These are phyloP conservation scores for Magnolia officinalis DNA, from an alignment of 164 flowering plant genomes.

Conservation along the genomic window DNA sequence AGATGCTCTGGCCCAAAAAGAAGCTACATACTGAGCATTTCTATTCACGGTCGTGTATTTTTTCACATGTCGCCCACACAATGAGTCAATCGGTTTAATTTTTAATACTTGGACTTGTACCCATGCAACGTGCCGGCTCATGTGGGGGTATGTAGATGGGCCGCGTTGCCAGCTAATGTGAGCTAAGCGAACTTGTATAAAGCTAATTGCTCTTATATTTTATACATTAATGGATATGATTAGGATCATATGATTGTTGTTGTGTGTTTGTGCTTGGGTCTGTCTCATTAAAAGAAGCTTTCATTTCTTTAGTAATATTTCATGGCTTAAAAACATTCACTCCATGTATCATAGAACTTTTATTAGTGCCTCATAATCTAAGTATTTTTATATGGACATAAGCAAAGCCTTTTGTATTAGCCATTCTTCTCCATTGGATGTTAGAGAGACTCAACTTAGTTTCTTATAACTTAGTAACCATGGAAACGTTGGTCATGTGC, in stretches of 20 bases:
- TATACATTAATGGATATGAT: not conserved
- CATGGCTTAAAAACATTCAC: not conserved
- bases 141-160: not conserved
- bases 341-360: not conserved
- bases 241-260: not conserved
- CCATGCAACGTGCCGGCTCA: too few relatives aligned
- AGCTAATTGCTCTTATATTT: too few relatives aligned
- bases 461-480: not conserved
- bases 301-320: constrained; percentile 1
- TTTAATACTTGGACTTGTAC: too few relatives aligned
- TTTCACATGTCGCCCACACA: too few relatives aligned
- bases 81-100: too few relatives aligned
- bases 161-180: too few relatives aligned
- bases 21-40: not conserved
- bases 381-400: not conserved
- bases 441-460: not conserved
- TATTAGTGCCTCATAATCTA: not conserved
- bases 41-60: too few relatives aligned
- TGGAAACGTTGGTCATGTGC: not conserved
- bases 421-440: not conserved
- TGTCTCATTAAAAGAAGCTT: not conserved
- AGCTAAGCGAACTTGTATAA: not conserved
- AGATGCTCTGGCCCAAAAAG: not conserved
- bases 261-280: too few relatives aligned
- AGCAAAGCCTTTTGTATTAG: not conserved